Evolutionary conservation across 768 basidiomycete species (phyloP).

Genomic region (Russula sp.): DNA sequence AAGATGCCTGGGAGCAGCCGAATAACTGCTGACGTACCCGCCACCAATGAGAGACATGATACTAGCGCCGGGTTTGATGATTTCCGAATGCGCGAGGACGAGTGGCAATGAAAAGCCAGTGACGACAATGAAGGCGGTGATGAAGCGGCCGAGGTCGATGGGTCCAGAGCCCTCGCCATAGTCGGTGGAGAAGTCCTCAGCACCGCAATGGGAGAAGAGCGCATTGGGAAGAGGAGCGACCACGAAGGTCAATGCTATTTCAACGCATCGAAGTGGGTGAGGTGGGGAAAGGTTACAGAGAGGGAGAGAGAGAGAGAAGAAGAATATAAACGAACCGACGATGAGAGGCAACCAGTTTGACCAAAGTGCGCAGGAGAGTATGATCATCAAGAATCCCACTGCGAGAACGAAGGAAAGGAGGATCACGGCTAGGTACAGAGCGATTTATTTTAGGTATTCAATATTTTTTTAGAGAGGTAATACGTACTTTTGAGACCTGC

Average conservation of each 20-base stretch:
- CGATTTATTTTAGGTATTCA: neutral
- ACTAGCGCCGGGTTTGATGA: constrained; percentile 82
- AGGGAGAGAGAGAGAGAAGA: neutral
- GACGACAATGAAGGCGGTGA: constrained; percentile 86
- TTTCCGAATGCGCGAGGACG: constrained; percentile 85
- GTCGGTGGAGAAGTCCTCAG: constrained; percentile 81
- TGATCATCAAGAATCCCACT: constrained; percentile 95
- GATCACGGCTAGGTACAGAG: constrained; percentile 69
- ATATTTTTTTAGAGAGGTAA: neutral
- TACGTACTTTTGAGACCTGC: constrained; percentile 31
- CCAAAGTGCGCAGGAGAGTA: constrained; percentile 95
- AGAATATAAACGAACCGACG: constrained; percentile 57
- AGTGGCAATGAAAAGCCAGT: constrained; percentile 93
- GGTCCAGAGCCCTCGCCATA: constrained; percentile 68
- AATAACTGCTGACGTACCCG: constrained; percentile 50
- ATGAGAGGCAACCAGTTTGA: constrained; percentile 95
- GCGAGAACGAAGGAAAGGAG: constrained; percentile 96
- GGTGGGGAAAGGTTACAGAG: neutral
- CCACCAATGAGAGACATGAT: constrained; percentile 95
- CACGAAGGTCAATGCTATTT: constrained; percentile 85
- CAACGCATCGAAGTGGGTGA: neutral
- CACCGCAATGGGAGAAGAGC: constrained; percentile 87
- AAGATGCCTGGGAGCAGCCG: neutral
- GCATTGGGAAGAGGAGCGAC: constrained; percentile 95
- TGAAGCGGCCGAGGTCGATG: constrained; percentile 90